These are phyloP conservation scores for Hepatocystis sp. DNA, from an alignment of 169 alveolate species.

Conservation along the genomic window DNA sequence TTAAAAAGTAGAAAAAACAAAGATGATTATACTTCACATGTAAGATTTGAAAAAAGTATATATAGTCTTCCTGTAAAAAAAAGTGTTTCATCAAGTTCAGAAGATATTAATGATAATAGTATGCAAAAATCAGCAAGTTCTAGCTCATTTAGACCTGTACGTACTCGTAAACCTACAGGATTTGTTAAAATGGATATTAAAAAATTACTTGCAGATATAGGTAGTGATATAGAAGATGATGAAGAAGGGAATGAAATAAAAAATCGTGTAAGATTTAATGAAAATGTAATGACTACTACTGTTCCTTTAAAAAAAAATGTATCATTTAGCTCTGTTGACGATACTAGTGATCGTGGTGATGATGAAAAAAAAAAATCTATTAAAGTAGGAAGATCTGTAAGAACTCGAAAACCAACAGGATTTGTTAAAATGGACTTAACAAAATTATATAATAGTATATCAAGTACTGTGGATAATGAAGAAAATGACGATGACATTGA, in stretches of 20 bases:
- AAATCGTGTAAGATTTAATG: too few species aligned
- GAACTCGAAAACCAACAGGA: slow-evolving; percentile 63
- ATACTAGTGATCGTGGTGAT: too few species aligned
- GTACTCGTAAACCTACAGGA: slow-evolving; percentile 18
- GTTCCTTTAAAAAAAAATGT: too few species aligned
- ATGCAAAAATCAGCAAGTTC: not conserved
- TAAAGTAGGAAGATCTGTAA: slow-evolving; percentile 19
- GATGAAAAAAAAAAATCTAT: slow-evolving; percentile 16
- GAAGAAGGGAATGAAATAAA: slow-evolving; percentile 3
- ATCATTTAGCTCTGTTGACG: too few species aligned
- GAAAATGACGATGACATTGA: not conserved
- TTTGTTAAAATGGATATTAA: slow-evolving; percentile 17
- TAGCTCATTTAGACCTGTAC: slow-evolving; percentile 3
- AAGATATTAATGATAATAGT: slow-evolving; percentile 25
- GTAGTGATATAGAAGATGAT: slow-evolving; percentile 5
- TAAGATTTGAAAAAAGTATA: too few species aligned
- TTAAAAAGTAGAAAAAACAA: not conserved
- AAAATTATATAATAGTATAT: too few species aligned
- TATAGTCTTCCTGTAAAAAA: too few species aligned
- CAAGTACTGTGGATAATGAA: slow-evolving; percentile 4
- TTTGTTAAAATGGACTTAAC: slow-evolving; percentile 28
- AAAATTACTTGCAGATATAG: slow-evolving; percentile 15
- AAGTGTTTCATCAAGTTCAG: slow-evolving; percentile 29
- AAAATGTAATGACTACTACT: too few species aligned
- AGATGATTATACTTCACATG: too few species aligned